Conservation (phyloP, 805 yeast genomes). For the Yamadazyma nakazawae region DNA sequence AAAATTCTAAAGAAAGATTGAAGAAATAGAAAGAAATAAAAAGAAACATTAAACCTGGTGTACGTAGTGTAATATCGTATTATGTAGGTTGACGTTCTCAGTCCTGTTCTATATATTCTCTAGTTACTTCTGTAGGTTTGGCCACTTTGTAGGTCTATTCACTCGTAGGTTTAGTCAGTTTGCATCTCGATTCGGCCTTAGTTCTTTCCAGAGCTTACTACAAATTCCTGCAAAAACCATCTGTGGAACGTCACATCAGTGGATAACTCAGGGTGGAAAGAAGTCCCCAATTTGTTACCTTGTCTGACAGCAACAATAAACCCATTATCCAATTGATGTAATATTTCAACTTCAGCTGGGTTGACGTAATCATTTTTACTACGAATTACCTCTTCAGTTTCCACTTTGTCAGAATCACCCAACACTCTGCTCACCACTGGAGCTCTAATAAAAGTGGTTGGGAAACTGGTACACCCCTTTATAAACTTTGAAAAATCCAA, state of each 20-base stretch:
- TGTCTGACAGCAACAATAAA: conserved; percentile 72
- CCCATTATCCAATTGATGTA: conserved; percentile 32
- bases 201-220: conserved; percentile 17
- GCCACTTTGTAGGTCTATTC: not conserved
- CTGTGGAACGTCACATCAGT: conserved; percentile 59
- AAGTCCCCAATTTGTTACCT: conserved; percentile 64
- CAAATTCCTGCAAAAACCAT: conserved; percentile 66
- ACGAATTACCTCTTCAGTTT: conserved; percentile 11
- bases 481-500: conserved; percentile 46
- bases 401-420: not conserved
- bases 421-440: conserved; percentile 53
- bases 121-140: too few relatives aligned
- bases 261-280: conserved; percentile 77
- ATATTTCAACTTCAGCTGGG: conserved; percentile 35
- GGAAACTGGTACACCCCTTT: conserved; percentile 38
- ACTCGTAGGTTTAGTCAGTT: too few relatives aligned
- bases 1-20: too few relatives aligned
- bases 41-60: too few relatives aligned
- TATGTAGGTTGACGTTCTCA: too few relatives aligned
- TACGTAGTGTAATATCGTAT: too few relatives aligned
- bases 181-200: not conserved
- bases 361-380: conserved; percentile 23
- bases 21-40: too few relatives aligned
- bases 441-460: conserved; percentile 67
- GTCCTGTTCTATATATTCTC: not conserved